These are phyloP conservation scores for Colletotrichum acutatum DNA, from an alignment of 2,329 filamentous ascomycete genomes.

Conservation along the genomic window DNA sequence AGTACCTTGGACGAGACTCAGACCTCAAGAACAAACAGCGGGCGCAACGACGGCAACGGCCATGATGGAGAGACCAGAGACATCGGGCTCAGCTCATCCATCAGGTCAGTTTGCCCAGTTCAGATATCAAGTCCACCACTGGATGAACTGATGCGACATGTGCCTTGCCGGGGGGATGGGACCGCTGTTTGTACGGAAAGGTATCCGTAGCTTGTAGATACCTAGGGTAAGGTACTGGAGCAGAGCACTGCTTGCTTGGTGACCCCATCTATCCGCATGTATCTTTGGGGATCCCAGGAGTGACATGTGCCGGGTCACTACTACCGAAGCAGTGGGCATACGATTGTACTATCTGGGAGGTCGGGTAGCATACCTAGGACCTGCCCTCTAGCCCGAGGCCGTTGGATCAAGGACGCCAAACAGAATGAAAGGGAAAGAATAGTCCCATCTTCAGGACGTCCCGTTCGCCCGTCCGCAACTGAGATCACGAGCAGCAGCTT, in stretches of 20 bases:
- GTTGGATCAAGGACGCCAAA: constrained; percentile 2
- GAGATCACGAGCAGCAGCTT: neutral
- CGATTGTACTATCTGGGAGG: neutral
- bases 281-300: constrained; percentile 20
- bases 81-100: neutral
- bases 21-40: neutral
- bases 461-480: constrained; percentile 15
- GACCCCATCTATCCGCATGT: neutral
- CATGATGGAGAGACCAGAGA: neutral
- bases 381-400: neutral
- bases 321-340: constrained; percentile 9
- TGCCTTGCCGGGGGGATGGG: constrained; percentile 6
- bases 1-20: neutral
- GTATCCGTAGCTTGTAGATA: too few relatives aligned
- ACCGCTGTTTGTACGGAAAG: neutral
- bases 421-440: neutral
- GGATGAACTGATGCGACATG: constrained; percentile 1
- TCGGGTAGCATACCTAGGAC: neutral
- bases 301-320: constrained; percentile 11
- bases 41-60: neutral
- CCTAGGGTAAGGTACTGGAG: too few relatives aligned
- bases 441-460: neutral
- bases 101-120: neutral
- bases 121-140: neutral
- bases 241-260: constrained; percentile 12